phyloP scores from a whole-genome alignment of 2,329 filamentous ascomycete species.

The Verticillium klebahnii region DNA sequence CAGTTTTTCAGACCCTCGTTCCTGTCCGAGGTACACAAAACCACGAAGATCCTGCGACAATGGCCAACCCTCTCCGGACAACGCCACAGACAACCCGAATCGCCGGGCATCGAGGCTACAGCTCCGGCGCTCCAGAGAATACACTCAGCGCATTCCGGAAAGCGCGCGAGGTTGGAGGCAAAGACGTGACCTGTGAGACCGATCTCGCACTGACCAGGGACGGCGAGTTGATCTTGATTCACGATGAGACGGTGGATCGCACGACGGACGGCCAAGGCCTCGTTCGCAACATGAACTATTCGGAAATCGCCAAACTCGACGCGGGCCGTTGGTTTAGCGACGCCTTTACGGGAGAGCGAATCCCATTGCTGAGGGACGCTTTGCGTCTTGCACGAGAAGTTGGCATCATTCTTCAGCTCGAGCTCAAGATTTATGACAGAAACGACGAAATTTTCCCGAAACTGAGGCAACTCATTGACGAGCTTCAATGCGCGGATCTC shows the following conservation, averaged over 20 bases:
- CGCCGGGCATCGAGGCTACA: slow-evolving; percentile 7
- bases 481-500: slow-evolving; percentile 6
- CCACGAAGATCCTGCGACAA: slow-evolving; percentile 3
- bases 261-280: slow-evolving; percentile 9
- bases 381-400: slow-evolving; percentile 5
- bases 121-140: slow-evolving; percentile 5
- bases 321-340: slow-evolving; percentile 7
- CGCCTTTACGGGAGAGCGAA: slow-evolving; percentile 4
- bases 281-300: slow-evolving; percentile 6
- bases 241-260: slow-evolving; percentile 9
- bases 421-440: slow-evolving; percentile 8
- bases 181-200: slow-evolving; percentile 7
- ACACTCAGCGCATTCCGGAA: slow-evolving; percentile 6
- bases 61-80: background rate
- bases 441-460: slow-evolving; percentile 7
- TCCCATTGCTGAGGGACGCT: slow-evolving; percentile 5
- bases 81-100: background rate
- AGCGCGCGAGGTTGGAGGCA: background rate
- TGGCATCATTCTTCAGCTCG: slow-evolving; percentile 7
- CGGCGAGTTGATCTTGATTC: slow-evolving; percentile 7
- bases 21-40: too few species aligned
- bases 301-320: slow-evolving; percentile 5
- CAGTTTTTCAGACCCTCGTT: too few species aligned
- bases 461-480: slow-evolving; percentile 5
- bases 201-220: slow-evolving; percentile 8